Percentiles rank a stretch among this genome's conserved stretches.
These are phyloP conservation scores for Jamesozyma jinghongensis DNA, from an alignment of 805 yeast species.

Conservation along the genomic window DNA sequence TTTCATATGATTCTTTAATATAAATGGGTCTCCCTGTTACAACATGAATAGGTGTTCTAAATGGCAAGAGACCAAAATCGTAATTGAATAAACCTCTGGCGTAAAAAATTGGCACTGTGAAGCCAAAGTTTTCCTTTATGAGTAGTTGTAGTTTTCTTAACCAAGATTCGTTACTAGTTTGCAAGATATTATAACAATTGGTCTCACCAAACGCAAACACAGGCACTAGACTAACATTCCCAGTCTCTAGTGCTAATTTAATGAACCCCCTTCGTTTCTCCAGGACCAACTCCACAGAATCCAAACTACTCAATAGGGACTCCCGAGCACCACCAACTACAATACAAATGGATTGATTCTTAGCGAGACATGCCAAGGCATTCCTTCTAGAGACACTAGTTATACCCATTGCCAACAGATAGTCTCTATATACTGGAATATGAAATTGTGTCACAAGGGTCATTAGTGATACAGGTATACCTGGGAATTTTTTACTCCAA, in stretches of 20 bases:
- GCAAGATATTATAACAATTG: conserved; percentile 45
- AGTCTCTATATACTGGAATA: conserved; percentile 81
- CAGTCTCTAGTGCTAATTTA: conserved; percentile 71
- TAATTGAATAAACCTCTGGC: conserved; percentile 90
- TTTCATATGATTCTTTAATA: conserved; percentile 39
- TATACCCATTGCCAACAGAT: conserved; percentile 68
- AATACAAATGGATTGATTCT: conserved; percentile 70
- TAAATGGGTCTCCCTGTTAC: conserved; percentile 64
- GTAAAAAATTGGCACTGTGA: conserved; percentile 83
- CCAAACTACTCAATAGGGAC: conserved; percentile 57
- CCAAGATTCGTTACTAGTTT: conserved; percentile 36
- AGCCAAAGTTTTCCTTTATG: conserved; percentile 64
- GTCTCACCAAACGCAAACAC: conserved; percentile 88
- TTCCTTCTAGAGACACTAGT: conserved; percentile 75
- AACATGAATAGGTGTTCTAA: conserved; percentile 66
- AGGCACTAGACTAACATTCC: conserved; percentile 77
- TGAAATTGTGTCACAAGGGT: conserved; percentile 78
- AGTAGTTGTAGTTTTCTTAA: conserved; percentile 55
- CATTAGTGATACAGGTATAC: conserved; percentile 66
- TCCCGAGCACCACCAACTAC: conserved; percentile 97
- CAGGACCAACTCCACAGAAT: conserved; percentile 56
- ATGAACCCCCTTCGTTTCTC: conserved; percentile 81
- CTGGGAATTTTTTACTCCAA: conserved; percentile 66
- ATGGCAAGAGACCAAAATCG: conserved; percentile 86
- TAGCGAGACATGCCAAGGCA: conserved; percentile 51